Percentiles rank a stretch among this genome's conserved stretches.
Evolutionary conservation across 1,284 basidiomycete species (phyloP).

Genomic region (Vanrija pseudolonga): DNA sequence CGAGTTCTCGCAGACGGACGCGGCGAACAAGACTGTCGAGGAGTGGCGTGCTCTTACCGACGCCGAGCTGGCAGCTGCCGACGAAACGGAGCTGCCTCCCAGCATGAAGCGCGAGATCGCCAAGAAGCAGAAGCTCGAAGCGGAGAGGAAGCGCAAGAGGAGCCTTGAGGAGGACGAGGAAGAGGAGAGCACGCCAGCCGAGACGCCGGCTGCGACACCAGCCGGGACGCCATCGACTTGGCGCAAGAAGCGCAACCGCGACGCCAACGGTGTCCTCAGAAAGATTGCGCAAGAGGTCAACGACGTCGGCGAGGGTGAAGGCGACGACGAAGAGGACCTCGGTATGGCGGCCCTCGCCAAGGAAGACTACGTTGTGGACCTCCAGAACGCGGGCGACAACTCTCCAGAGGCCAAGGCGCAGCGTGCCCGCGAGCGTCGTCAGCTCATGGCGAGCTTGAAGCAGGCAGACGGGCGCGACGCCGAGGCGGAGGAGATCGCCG

Average conservation of each 20-base stretch:
- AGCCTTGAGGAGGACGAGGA: conserved; percentile 18
- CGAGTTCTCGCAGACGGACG: conserved; percentile 88
- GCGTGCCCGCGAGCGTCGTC: conserved; percentile 9
- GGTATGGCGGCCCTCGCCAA: conserved; percentile 51
- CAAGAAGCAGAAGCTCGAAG: conserved; percentile 37
- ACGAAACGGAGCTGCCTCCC: conserved; percentile 33
- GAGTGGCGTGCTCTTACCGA: conserved; percentile 87
- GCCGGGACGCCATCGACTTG: not conserved
- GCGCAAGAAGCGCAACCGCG: not conserved
- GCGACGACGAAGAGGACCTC: conserved; percentile 33
- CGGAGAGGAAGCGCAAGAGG: conserved; percentile 22
- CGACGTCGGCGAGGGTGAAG: not conserved
- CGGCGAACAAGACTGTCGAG: conserved; percentile 76
- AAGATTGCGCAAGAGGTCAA: not conserved
- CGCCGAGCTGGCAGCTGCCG: conserved; percentile 48
- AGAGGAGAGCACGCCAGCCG: conserved; percentile 29
- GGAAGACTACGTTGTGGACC: conserved; percentile 22
- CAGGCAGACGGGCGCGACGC: conserved; percentile 10
- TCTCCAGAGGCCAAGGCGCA: conserved; percentile 5
- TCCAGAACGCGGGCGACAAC: conserved; percentile 16
- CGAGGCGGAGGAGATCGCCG: conserved; percentile 21
- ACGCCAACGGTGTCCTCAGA: conserved; percentile 1
- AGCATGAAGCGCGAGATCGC: conserved; percentile 17
- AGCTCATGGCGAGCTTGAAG: conserved; percentile 10
- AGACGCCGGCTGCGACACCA: not conserved